phyloP scores from a whole-genome alignment of 805 yeast genomes.

The Candida fluviatilis region DNA sequence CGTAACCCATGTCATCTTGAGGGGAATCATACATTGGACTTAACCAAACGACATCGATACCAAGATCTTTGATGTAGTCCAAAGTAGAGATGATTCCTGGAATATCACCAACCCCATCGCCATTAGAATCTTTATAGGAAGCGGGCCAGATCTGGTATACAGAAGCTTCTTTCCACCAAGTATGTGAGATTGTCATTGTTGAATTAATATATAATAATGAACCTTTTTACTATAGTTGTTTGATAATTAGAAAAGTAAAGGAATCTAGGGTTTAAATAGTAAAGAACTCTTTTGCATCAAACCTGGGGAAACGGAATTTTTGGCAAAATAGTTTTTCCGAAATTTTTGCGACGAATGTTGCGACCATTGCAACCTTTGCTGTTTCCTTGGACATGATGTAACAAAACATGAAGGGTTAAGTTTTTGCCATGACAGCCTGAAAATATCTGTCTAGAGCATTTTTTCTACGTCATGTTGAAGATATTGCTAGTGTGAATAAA shows the following conservation, averaged over 20 bases:
- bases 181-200: constrained; percentile 3
- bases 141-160: constrained; percentile 62
- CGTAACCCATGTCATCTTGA: constrained; percentile 62
- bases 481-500: too few relatives aligned
- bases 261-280: too few relatives aligned
- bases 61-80: constrained; percentile 48
- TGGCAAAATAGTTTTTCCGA: neutral
- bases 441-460: too few relatives aligned
- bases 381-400: too few relatives aligned
- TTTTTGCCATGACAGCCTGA: too few relatives aligned
- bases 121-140: constrained; percentile 54
- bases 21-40: constrained; percentile 58
- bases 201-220: too few relatives aligned
- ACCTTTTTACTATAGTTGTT: too few relatives aligned
- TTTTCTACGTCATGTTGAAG: too few relatives aligned
- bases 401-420: too few relatives aligned
- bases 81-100: constrained; percentile 49
- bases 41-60: constrained; percentile 52
- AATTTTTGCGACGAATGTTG: neutral
- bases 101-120: constrained; percentile 57
- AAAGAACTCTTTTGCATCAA: too few relatives aligned
- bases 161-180: constrained; percentile 56
- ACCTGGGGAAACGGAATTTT: neutral
- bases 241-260: too few relatives aligned
- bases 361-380: too few relatives aligned